Base-by-base conservation (phyloP, 176 grass and related monocot genomes). In the Chloris gayana region DNA sequence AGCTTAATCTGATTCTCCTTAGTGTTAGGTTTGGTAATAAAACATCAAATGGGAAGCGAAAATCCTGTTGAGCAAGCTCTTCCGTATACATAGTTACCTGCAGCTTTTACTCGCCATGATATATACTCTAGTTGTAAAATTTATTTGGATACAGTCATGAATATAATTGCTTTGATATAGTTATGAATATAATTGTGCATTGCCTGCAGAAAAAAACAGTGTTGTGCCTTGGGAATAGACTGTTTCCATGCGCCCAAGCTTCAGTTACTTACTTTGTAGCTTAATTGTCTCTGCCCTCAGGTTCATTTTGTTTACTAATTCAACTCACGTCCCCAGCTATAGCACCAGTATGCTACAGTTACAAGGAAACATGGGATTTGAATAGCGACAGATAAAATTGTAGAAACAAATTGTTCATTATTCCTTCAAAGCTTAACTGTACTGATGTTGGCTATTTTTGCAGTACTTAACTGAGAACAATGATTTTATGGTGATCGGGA, bases 391-490 rank as follows among this genome's bases (percentile, higher is more conserved):
- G n/a, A n/a, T n/a, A 14, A 31, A 37, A 49, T 38, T 9, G n/a
- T 74, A 4, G 5, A 33, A 6, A 46, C 0, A 14, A n/a, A 21
- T 47, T 22, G 10, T 24, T 5, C 34, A 3, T n/a, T 32, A 42
- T 3, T 75, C 30, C 32, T 41, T 56, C 8, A 9, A 77, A 60
- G 3, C 17, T 79, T 50, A 35, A 2, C n/a, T n/a, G n/a, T 39
- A 44, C 6, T 24, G 7, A 14, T 34, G 2, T 24, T 49, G 0
- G 0, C 10, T 19, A 0, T 49, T 9, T 44, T 7, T 75, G 71
- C 90, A 98, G 95, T 98, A 89, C 87, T 67, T 98, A 60, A 98
- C 92, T 0, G 92, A 98, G 74, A 98, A 98, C 86, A 91, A 85
- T 29, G 95, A 98, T 94, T 98, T 98, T 71, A 84, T 92, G 64